phyloP scores from a whole-genome alignment of 2,329 filamentous ascomycete species.

The Ophiocordyceps robertsii region DNA sequence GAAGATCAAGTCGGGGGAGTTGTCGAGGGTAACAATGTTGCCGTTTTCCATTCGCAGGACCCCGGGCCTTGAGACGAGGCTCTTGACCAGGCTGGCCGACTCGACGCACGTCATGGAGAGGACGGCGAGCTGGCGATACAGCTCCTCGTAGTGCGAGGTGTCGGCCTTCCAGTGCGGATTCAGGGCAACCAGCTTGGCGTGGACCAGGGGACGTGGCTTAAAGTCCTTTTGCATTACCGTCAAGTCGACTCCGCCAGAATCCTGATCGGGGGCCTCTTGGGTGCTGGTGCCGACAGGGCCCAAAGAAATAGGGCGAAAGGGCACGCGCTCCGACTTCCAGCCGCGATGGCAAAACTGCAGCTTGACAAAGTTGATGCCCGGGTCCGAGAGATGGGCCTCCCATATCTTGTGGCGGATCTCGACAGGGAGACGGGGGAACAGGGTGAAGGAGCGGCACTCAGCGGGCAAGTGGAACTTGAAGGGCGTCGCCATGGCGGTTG shows the following conservation, averaged over 20 bases:
- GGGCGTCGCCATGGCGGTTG: not conserved
- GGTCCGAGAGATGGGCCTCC: conserved; percentile 15
- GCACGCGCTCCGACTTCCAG: conserved; percentile 9
- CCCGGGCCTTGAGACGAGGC: conserved; percentile 8
- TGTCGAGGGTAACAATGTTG: conserved; percentile 15
- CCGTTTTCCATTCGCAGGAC: conserved; percentile 13
- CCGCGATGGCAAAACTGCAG: conserved; percentile 9
- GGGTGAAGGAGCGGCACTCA: conserved; percentile 15
- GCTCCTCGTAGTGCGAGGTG: conserved; percentile 16
- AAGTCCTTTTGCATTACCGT: conserved; percentile 8
- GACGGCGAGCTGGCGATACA: conserved; percentile 13
- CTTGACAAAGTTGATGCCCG: conserved; percentile 22
- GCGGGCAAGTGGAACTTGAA: conserved; percentile 19
- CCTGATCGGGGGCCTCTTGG: not conserved
- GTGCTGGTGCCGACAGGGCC: not conserved
- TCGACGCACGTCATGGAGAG: conserved; percentile 15
- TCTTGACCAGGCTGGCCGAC: conserved; percentile 9
- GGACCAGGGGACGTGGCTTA: not conserved
- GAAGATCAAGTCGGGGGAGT: conserved; percentile 16
- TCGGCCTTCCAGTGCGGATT: conserved; percentile 9
- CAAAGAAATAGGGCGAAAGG: not conserved
- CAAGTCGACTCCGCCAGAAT: not conserved
- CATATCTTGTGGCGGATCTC: conserved; percentile 23
- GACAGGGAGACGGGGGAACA: conserved; percentile 17
- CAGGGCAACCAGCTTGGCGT: not conserved